Evolutionary conservation across 805 yeast species (phyloP), one percentile per base, ranked within the genome.

Genomic region (Lachancea lanzarotensis): DNA sequence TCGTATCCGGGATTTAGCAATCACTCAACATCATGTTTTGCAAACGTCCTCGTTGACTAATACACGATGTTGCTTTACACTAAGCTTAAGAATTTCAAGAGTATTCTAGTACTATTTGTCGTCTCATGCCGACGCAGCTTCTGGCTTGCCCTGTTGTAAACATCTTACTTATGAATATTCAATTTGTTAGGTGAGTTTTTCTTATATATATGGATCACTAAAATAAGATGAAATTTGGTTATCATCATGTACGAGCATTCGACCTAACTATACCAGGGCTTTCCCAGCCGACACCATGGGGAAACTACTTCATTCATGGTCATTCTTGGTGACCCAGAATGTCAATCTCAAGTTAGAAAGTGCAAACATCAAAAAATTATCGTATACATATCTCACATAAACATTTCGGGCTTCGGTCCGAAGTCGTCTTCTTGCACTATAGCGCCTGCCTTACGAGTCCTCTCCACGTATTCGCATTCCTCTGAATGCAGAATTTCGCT

Each of bases 351-450:
- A 17, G 17, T 15, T 32, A 5, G 12, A 9, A n/a, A n/a, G 6
- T 32, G 35, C 35, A 5, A 32, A 32, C 17, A 32, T 32, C 35
- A 32, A n/a, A 17, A 32, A n/a, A 17, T 32, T 16, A 32, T 17
- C 26, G 9, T 2, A 11, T 15, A 29, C 7, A 8, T 13, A 9
- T 26, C n/a, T n/a, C 32, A 37, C 38, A 32, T 38, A 41, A 59
- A 60, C 26, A 62, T 54, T n/a, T 73, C 78, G 0, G 85, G 82
- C 47, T 71, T 70, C 1, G 97, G 96, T 0, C 98, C 98, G 62
- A 76, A 89, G 53, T 93, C 97, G 16, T 97, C 98, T 67, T 91
- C 98, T 57, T 82, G 93, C 50, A 93, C 84, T 2, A 90, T 84
- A 2, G 97, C 96, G 3, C 98, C 96, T 5, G 95, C 86, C 60